Evolutionary conservation across 2,329 filamentous ascomycete species (phyloP).

Genomic region (Diaporthe australafricana): DNA sequence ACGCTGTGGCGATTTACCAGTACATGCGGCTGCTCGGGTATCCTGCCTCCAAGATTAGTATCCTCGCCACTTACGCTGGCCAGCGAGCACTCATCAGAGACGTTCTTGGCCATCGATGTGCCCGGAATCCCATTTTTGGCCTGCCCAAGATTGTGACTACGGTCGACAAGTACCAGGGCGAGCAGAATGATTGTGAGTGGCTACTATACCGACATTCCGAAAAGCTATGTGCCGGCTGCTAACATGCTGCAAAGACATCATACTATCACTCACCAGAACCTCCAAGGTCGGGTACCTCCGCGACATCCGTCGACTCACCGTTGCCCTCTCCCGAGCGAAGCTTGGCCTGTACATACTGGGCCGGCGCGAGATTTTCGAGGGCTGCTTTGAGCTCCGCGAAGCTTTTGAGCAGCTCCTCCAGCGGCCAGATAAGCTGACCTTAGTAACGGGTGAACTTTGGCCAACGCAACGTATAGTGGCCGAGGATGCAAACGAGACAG

Average conservation of each 20-base stretch:
- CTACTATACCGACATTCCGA: neutral
- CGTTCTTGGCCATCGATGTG: constrained; percentile 85
- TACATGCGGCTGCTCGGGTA: constrained; percentile 98
- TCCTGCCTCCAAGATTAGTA: constrained; percentile 83
- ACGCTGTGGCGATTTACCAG: constrained; percentile 93
- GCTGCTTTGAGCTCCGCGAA: constrained; percentile 86
- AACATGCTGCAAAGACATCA: constrained; percentile 74
- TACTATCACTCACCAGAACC: constrained; percentile 92
- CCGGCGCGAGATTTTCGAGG: constrained; percentile 87
- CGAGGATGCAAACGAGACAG: constrained; percentile 59
- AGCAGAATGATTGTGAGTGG: constrained; percentile 95
- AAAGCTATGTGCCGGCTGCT: constrained; percentile 15
- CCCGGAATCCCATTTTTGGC: constrained; percentile 85
- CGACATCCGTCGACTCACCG: constrained; percentile 92
- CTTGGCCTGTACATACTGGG: constrained; percentile 94
- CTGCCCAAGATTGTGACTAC: constrained; percentile 91
- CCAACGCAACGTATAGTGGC: constrained; percentile 69
- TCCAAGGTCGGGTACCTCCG: constrained; percentile 91
- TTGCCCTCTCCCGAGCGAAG: constrained; percentile 91
- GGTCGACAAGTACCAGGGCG: constrained; percentile 98
- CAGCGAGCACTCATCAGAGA: constrained; percentile 90
- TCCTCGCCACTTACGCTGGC: constrained; percentile 93
- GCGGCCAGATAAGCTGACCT: constrained; percentile 82
- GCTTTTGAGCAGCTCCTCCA: constrained; percentile 84
- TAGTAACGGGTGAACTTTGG: constrained; percentile 90